These are phyloP conservation scores for Diaporthe destruens DNA, from an alignment of 2,329 filamentous ascomycete species.

Conservation along the genomic window DNA sequence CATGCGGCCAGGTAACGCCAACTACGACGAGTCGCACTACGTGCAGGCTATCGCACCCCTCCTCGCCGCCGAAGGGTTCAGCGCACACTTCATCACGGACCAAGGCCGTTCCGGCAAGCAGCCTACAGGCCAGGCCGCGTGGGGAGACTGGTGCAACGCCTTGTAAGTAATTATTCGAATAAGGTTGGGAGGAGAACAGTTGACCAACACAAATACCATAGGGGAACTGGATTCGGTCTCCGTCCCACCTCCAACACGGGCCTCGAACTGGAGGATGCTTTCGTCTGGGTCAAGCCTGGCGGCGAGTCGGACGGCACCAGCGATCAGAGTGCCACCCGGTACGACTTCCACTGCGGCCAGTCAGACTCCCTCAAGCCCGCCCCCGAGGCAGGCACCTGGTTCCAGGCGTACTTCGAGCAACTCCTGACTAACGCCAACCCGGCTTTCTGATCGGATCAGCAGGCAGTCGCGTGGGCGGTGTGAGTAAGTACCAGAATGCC, in stretches of 20 bases:
- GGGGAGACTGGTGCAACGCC: conserved; percentile 79
- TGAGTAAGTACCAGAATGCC: not conserved
- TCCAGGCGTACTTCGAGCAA: conserved; percentile 71
- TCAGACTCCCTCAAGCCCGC: conserved; percentile 70
- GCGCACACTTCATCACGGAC: conserved; percentile 63
- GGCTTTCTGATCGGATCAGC: conserved; percentile 53
- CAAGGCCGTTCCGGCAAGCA: conserved; percentile 68
- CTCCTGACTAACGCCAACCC: conserved; percentile 68
- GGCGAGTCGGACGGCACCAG: conserved; percentile 67
- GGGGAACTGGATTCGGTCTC: conserved; percentile 72
- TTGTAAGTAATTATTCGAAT: not conserved
- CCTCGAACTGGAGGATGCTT: conserved; percentile 70
- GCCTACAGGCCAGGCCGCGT: conserved; percentile 70
- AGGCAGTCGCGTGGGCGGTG: not conserved
- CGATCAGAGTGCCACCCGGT: conserved; percentile 61
- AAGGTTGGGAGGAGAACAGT: not conserved
- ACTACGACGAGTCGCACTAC: conserved; percentile 70
- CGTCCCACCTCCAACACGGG: conserved; percentile 74
- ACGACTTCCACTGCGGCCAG: conserved; percentile 66
- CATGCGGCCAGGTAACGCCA: conserved; percentile 55
- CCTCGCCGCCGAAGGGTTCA: conserved; percentile 62
- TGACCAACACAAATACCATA: conserved; percentile 42
- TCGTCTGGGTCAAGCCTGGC: conserved; percentile 80
- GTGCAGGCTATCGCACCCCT: conserved; percentile 73
- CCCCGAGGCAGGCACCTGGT: conserved; percentile 78